phyloP scores from a whole-genome alignment of 805 yeast genomes.

The Lipomyces anomalus region DNA sequence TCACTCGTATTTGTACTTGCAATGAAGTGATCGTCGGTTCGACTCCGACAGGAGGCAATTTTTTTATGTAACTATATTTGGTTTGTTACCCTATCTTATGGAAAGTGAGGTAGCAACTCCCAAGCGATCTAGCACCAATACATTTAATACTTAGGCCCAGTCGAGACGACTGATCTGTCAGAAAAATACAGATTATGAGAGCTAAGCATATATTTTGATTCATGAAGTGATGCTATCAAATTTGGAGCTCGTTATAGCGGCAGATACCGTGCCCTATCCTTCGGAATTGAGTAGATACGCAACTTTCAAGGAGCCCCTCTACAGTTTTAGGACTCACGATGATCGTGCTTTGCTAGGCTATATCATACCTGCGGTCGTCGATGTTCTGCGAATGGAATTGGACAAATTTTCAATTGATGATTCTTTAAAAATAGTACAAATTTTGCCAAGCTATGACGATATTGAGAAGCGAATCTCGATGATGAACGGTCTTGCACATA shows the following conservation, averaged over 20 bases:
- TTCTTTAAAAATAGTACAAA: slow-evolving; percentile 26
- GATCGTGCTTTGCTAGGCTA: slow-evolving; percentile 25
- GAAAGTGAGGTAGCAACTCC: too few species aligned
- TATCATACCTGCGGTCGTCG: slow-evolving; percentile 27
- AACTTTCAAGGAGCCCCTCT: slow-evolving; percentile 8
- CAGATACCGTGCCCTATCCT: slow-evolving; percentile 18
- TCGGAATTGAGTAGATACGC: background rate
- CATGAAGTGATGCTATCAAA: slow-evolving; percentile 4
- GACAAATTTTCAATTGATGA: slow-evolving; percentile 28
- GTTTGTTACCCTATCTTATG: too few species aligned
- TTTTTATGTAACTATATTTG: background rate
- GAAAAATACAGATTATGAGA: too few species aligned
- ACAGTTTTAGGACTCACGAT: slow-evolving; percentile 28
- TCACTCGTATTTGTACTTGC: slow-evolving; percentile 16
- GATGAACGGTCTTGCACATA: slow-evolving; percentile 31
- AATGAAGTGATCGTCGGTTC: slow-evolving; percentile 26
- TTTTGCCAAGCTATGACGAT: slow-evolving; percentile 34
- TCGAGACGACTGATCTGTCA: too few species aligned
- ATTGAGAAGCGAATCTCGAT: slow-evolving; percentile 39
- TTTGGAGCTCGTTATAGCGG: slow-evolving; percentile 14
- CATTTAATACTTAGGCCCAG: too few species aligned
- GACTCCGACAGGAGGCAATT: slow-evolving; percentile 25
- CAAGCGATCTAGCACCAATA: too few species aligned
- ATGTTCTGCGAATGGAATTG: slow-evolving; percentile 16
- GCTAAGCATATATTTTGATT: too few species aligned